Base-by-base conservation (phyloP, 371 early-diverging fungal genomes). In the Cokeromyces recurvatus region DNA sequence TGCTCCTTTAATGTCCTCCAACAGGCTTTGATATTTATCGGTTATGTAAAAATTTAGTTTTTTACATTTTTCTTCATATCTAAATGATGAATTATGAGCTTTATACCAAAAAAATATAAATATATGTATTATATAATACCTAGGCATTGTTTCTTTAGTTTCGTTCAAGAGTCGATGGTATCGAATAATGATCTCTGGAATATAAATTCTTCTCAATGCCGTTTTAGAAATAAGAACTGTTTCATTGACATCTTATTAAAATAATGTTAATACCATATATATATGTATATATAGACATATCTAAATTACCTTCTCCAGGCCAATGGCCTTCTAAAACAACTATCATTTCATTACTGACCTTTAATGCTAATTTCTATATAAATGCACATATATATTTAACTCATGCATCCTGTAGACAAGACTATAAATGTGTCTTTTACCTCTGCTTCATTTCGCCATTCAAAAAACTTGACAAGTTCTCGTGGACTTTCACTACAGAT, bases 101-200 rank as follows among this genome's bases (percentile, higher is more conserved):
- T 9, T 0, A 35, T 29, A 25, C 10, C 4, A 29, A 2, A 7
- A 22, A 17, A 32, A 17, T 4, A 21, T 17, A 11, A 4, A 10
- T 24, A 21, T 46, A 15, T 46, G 17, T 17, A 29, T 25, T 17
- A 17, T 29, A 32, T 20, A 8, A 36, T 46, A 53, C 53, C 35
- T 36, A 31, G 48, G 38, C 10, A 48, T 43, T 17, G 48, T 17
- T 9, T 9, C 24, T 16, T 27, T 23, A 9, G 54, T 29, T 12
- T 36, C 31, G 4, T 36, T 24, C 4, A 54, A 35, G 3, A 55
- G 10, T 15, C 49, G 23, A 19, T 49, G 55, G 14, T 49, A 49
- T 21, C 45, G 49, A 35, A 55, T 48, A n/a, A 55, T 22, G 1
- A 56, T 19, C 9, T 55, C 55, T 20, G 55, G 49, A 25, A 55